Evolutionary conservation across 2,329 filamentous ascomycete genomes (phyloP).

Genomic region (Magnaporthiopsis rhizophila): DNA sequence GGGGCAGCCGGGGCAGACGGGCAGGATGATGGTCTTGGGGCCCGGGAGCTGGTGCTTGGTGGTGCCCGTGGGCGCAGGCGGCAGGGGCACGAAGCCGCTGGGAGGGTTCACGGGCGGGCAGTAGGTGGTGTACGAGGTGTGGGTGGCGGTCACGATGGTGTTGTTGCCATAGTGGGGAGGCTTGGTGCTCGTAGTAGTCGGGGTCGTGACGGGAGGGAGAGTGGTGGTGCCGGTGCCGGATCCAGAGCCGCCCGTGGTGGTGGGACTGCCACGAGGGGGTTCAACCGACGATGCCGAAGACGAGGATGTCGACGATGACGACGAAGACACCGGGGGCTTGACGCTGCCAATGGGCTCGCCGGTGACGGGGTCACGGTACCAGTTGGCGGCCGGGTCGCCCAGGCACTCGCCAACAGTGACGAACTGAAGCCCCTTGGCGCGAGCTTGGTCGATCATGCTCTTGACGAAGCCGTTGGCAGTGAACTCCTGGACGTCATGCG

Average conservation of each 20-base stretch:
- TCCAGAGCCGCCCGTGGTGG: neutral
- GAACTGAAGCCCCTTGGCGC: conserved; percentile 31
- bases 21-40: no score
- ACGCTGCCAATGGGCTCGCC: conserved; percentile 1
- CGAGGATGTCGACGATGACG: neutral
- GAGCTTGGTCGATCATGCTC: conserved; percentile 33
- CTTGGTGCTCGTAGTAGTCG: neutral
- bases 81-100: no score
- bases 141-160: neutral
- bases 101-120: neutral
- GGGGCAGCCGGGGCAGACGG: no score
- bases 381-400: conserved; percentile 39
- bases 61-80: no score
- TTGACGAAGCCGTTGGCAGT: conserved; percentile 36
- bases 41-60: no score
- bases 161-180: neutral
- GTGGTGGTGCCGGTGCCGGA: neutral
- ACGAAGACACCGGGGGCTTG: neutral
- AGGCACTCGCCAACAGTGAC: conserved; percentile 50
- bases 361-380: conserved; percentile 36
- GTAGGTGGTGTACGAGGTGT: neutral
- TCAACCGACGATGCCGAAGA: neutral
- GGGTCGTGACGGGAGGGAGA: neutral
- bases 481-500: conserved; percentile 40
- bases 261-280: neutral